A percentile compares a stretch with the other conserved stretches of the same genome.
Evolutionary conservation across 192 early-diverging fungal species (phyloP).

Genomic region (Umbelopsis isabellina): DNA sequence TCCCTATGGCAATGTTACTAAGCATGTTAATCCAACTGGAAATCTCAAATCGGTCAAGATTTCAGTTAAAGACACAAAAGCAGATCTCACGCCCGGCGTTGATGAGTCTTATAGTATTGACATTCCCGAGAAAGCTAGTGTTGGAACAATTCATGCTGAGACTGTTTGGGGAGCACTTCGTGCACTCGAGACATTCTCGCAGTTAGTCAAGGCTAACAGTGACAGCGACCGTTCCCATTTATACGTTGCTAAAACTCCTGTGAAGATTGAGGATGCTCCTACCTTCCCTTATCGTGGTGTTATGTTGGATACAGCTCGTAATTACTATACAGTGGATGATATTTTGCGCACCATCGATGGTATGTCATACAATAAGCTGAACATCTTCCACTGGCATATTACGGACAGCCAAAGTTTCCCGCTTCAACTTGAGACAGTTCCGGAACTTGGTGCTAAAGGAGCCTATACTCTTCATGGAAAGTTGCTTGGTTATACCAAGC

Average conservation of each 20-base stretch:
- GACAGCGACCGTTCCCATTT: conserved; percentile 37
- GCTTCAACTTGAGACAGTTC: conserved; percentile 57
- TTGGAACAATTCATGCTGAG: conserved; percentile 59
- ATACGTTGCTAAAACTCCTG: conserved; percentile 49
- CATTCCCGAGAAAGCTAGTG: conserved; percentile 47
- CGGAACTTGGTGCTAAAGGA: conserved; percentile 65
- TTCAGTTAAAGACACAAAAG: conserved; percentile 46
- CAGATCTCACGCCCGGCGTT: conserved; percentile 54
- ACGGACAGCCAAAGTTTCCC: conserved; percentile 77
- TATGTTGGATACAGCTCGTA: conserved; percentile 72
- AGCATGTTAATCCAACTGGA: background rate
- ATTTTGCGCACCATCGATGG: conserved; percentile 74
- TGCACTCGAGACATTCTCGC: conserved; percentile 74
- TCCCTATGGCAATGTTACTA: conserved; percentile 1
- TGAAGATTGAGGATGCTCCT: conserved; percentile 65
- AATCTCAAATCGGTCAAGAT: conserved; percentile 42
- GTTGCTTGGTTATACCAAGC: conserved; percentile 71
- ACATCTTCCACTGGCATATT: conserved; percentile 84
- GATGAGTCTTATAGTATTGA: conserved; percentile 77
- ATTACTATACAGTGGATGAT: conserved; percentile 66
- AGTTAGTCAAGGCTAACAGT: conserved; percentile 53
- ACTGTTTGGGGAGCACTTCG: conserved; percentile 71
- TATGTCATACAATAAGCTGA: conserved; percentile 83
- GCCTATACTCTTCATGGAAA: conserved; percentile 59
- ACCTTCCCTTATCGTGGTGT: conserved; percentile 69